Percentiles rank a stretch among this genome's conserved stretches.
Conservation (phyloP, 805 yeast species). For the Saturnispora besseyi region DNA sequence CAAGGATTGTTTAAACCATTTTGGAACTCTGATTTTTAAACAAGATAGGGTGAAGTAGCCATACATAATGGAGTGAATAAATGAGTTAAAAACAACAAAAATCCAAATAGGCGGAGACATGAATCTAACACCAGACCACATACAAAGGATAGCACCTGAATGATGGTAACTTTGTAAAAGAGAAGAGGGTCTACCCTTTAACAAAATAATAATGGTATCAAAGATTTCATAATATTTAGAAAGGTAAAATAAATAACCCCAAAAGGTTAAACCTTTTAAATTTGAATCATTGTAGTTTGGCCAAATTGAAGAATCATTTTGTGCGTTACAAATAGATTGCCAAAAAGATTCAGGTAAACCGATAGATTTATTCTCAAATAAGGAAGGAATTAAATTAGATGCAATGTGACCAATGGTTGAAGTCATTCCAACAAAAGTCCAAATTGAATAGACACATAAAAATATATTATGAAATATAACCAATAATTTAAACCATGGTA, state of each 20-base stretch:
- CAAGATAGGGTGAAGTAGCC: constrained; percentile 56
- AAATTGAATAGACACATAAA: constrained; percentile 55
- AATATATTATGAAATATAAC: constrained; percentile 54
- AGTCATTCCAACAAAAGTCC: constrained; percentile 65
- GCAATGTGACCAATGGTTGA: constrained; percentile 32
- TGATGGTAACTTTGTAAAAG: constrained; percentile 68
- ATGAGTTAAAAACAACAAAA: constrained; percentile 71
- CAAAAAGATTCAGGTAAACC: constrained; percentile 39
- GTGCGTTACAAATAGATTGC: constrained; percentile 45
- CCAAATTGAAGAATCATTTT: constrained; percentile 52
- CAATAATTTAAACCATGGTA: constrained; percentile 38
- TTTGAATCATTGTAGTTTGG: constrained; percentile 19
- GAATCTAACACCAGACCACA: constrained; percentile 71
- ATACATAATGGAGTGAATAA: constrained; percentile 70
- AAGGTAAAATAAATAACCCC: constrained; percentile 58
- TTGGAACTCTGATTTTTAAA: constrained; percentile 49
- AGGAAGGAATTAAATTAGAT: constrained; percentile 23
- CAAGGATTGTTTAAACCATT: constrained; percentile 44
- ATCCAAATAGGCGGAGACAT: constrained; percentile 74
- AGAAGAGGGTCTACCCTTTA: constrained; percentile 60
- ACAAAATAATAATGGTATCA: constrained; percentile 56
- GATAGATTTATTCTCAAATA: constrained; percentile 15
- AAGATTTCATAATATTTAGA: constrained; percentile 66
- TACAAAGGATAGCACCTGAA: constrained; percentile 71
- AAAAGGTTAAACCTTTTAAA: constrained; percentile 40